Evolutionary conservation across 805 yeast species (phyloP).

Genomic region (Candida tallmaniae): DNA sequence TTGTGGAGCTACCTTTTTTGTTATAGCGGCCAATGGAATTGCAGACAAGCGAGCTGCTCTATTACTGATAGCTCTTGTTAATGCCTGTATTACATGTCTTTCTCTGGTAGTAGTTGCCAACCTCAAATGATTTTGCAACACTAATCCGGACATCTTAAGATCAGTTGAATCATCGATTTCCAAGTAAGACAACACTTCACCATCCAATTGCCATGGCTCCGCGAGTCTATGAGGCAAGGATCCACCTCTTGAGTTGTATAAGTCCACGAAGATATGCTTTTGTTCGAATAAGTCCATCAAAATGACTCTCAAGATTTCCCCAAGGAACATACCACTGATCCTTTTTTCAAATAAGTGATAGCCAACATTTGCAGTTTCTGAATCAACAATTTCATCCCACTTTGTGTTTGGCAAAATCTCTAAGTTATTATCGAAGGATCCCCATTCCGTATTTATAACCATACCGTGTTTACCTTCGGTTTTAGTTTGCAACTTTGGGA

Average conservation of each 20-base stretch:
- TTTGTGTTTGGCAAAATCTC: constrained; percentile 71
- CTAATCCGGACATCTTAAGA: constrained; percentile 64
- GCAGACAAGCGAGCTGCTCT: constrained; percentile 91
- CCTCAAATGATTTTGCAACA: constrained; percentile 62
- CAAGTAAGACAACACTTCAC: constrained; percentile 81
- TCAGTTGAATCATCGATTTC: constrained; percentile 80
- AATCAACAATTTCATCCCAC: constrained; percentile 70
- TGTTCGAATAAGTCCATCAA: constrained; percentile 62
- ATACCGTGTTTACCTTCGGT: constrained; percentile 39
- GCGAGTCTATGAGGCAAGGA: constrained; percentile 59
- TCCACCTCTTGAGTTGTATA: constrained; percentile 34
- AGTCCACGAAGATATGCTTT: constrained; percentile 57
- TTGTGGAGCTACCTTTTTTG: constrained; percentile 58
- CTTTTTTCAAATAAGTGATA: constrained; percentile 91
- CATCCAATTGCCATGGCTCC: constrained; percentile 72
- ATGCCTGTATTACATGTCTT: constrained; percentile 63
- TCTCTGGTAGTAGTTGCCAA: constrained; percentile 68
- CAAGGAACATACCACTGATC: constrained; percentile 87
- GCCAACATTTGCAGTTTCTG: constrained; percentile 73
- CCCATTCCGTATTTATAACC: constrained; percentile 98
- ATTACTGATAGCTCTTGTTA: constrained; percentile 75
- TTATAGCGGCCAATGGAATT: constrained; percentile 84
- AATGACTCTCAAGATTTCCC: constrained; percentile 78
- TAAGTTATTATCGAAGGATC: constrained; percentile 87
- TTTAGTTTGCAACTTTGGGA: constrained; percentile 62